These are phyloP conservation scores for Alternaria sp. DNA, from an alignment of 2,329 filamentous ascomycete genomes.

Conservation along the genomic window DNA sequence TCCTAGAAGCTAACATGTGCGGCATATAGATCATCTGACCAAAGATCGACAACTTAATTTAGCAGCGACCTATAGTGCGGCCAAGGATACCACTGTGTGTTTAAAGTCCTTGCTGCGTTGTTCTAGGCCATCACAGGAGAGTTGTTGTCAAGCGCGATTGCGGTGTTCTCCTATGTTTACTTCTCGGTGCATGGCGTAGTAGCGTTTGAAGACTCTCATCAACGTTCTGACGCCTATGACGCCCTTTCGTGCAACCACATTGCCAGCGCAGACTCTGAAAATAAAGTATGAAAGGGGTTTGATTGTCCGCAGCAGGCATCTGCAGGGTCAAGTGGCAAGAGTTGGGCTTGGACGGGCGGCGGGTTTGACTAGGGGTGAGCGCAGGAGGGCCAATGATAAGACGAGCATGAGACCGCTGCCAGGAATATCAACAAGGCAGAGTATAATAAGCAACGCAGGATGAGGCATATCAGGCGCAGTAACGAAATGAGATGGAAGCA, in stretches of 20 bases:
- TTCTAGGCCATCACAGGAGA: not conserved
- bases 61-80: slow-evolving; percentile 13
- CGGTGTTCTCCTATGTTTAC: slow-evolving; percentile 12
- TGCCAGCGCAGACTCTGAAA: not conserved
- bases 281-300: not conserved
- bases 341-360: not conserved
- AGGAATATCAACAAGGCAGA: not conserved
- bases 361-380: not conserved
- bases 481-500: not conserved
- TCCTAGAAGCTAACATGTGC: not conserved
- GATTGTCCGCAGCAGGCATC: slow-evolving; percentile 6
- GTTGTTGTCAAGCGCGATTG: not conserved
- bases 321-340: not conserved
- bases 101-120: slow-evolving; percentile 3
- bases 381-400: not conserved
- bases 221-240: not conserved
- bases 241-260: not conserved
- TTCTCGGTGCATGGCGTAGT: slow-evolving; percentile 13
- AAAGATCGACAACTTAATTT: slow-evolving; percentile 10
- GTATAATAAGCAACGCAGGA: not conserved
- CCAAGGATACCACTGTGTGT: not conserved
- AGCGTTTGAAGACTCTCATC: not conserved
- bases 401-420: not conserved
- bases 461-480: not conserved
- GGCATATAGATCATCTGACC: slow-evolving; percentile 5